Evolutionary conservation across 2,329 filamentous ascomycete species (phyloP).

Genomic region (Parascedosporium putredinis): DNA sequence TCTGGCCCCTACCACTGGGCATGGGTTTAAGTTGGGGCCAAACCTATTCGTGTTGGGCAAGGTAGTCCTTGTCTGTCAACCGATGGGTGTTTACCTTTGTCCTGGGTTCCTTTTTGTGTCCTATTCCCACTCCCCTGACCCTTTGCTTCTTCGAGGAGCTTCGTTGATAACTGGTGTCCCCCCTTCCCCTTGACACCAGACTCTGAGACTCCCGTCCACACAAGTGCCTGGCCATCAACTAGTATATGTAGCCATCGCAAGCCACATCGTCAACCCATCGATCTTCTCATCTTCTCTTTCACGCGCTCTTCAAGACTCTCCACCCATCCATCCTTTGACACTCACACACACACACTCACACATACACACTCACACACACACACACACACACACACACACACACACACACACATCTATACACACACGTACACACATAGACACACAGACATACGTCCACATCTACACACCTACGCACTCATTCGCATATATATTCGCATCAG

Average conservation of each 20-base stretch:
- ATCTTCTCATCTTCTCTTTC: background rate
- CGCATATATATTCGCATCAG: too few relatives aligned
- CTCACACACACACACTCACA: background rate
- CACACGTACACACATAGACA: too few relatives aligned
- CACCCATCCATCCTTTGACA: background rate
- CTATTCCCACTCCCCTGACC: constrained; percentile 7
- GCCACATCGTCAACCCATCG: constrained; percentile 4
- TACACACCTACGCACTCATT: too few relatives aligned
- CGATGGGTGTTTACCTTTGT: constrained; percentile 6
- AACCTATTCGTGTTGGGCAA: constrained; percentile 6
- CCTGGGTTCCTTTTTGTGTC: constrained; percentile 3
- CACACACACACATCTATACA: too few relatives aligned
- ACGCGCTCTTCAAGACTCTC: background rate
- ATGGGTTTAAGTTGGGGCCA: constrained; percentile 5
- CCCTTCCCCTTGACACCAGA: background rate
- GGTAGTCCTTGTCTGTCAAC: constrained; percentile 4
- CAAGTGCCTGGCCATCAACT: background rate
- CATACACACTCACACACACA: background rate
- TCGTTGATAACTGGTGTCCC: constrained; percentile 6
- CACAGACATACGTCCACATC: too few relatives aligned
- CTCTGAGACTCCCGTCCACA: background rate
- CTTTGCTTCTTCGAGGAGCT: background rate
- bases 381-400: background rate
- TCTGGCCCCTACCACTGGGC: background rate
- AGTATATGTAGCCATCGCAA: constrained; percentile 7